Evolutionary conservation across 163 green algal genomes (phyloP).

Genomic region (Prototheca wickerhamii): DNA sequence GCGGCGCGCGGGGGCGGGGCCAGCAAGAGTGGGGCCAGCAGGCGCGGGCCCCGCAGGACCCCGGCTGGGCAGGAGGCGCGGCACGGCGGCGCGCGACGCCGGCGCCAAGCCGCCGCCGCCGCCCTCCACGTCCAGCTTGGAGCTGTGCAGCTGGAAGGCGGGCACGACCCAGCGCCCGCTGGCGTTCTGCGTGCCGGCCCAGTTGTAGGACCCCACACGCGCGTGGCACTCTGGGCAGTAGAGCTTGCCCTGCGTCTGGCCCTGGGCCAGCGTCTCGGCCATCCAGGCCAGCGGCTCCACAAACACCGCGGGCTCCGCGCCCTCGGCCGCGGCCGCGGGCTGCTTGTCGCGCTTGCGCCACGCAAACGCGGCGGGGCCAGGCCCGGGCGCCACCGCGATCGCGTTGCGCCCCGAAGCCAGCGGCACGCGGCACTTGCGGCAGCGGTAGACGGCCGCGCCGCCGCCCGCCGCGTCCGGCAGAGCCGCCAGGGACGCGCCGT

Average conservation of each 20-base stretch:
- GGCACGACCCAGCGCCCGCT: slow-evolving; percentile 63
- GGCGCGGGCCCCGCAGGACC: slow-evolving; percentile 6
- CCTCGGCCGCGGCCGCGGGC: slow-evolving; percentile 3
- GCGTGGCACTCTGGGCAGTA: slow-evolving; percentile 71
- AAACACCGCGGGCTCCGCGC: slow-evolving; percentile 42
- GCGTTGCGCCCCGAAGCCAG: slow-evolving; percentile 51
- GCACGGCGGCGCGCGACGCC: slow-evolving; percentile 1
- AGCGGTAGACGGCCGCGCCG: slow-evolving; percentile 51
- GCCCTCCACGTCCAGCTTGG: slow-evolving; percentile 48
- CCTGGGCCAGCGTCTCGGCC: slow-evolving; percentile 35
- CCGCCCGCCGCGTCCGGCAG: background rate
- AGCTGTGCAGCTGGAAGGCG: slow-evolving; percentile 69
- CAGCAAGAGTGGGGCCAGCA: background rate
- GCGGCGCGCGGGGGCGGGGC: background rate
- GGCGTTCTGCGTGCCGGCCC: slow-evolving; percentile 69
- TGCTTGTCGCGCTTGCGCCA: slow-evolving; percentile 28
- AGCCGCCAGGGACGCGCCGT: slow-evolving; percentile 5
- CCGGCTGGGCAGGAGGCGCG: slow-evolving; percentile 17
- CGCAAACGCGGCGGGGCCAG: slow-evolving; percentile 17
- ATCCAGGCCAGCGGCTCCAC: slow-evolving; percentile 80
- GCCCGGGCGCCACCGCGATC: slow-evolving; percentile 39
- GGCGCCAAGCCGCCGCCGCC: background rate
- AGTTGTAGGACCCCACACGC: slow-evolving; percentile 78
- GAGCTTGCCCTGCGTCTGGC: slow-evolving; percentile 68
- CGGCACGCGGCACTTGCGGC: slow-evolving; percentile 62